phyloP scores from a whole-genome alignment of 208 protist species.

The Trypanosomatidae sp. region DNA sequence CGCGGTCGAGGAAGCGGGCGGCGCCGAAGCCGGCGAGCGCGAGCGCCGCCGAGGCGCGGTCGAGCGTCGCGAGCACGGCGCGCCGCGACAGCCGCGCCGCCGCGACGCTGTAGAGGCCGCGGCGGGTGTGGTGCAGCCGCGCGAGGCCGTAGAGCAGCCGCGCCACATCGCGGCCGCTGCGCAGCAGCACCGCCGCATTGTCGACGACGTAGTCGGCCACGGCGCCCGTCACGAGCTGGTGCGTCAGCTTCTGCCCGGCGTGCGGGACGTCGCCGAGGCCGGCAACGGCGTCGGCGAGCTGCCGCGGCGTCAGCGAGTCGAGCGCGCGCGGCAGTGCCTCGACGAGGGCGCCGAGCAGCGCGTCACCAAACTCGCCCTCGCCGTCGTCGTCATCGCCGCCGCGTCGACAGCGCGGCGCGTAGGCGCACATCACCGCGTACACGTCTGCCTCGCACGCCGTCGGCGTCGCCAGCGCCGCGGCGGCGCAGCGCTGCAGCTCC shows the following conservation, averaged over 20 bases:
- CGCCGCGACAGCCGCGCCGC: constrained; percentile 23
- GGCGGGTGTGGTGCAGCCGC: constrained; percentile 58
- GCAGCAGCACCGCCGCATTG: constrained; percentile 45
- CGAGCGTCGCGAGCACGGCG: constrained; percentile 23
- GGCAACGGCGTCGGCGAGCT: constrained; percentile 38
- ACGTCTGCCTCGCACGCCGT: too few species aligned
- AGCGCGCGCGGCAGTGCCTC: constrained; percentile 24
- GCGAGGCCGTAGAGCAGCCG: constrained; percentile 60
- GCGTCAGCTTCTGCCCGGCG: constrained; percentile 43
- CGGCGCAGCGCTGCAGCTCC: too few species aligned
- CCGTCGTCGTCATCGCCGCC: too few species aligned
- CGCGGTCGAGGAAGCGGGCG: constrained; percentile 56
- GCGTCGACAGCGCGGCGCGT: too few species aligned
- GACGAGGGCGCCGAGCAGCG: too few species aligned
- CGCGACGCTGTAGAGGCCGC: constrained; percentile 65
- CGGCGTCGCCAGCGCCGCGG: too few species aligned
- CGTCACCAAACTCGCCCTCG: too few species aligned
- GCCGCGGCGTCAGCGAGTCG: constrained; percentile 18
- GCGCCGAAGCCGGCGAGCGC: constrained; percentile 53
- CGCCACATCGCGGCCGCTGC: constrained; percentile 34
- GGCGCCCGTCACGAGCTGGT: constrained; percentile 52
- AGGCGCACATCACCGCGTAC: too few species aligned
- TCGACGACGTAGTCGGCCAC: constrained; percentile 65
- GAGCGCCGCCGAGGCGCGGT: constrained; percentile 24
- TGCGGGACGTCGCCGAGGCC: constrained; percentile 36